Evolutionary conservation across 805 yeast species (phyloP).

Genomic region (Kodamaea neixiangensis): DNA sequence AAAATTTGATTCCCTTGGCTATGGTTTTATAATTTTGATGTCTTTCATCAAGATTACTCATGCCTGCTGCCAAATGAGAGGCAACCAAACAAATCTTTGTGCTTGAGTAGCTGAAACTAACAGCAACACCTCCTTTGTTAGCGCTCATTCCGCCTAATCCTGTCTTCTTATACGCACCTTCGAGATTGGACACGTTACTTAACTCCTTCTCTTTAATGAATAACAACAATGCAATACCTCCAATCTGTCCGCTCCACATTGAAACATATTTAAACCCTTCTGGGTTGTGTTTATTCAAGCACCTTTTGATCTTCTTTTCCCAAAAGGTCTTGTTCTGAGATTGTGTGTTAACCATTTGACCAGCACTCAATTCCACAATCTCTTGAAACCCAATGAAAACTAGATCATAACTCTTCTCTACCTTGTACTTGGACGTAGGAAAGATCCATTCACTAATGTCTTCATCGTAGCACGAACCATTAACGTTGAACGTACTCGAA

Average conservation of each 20-base stretch:
- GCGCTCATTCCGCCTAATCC: slow-evolving; percentile 92
- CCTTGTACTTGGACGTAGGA: slow-evolving; percentile 34
- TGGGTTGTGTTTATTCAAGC: slow-evolving; percentile 39
- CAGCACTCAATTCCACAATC: slow-evolving; percentile 77
- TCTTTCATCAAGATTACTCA: slow-evolving; percentile 75
- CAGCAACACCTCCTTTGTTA: slow-evolving; percentile 78
- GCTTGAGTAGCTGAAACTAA: slow-evolving; percentile 63
- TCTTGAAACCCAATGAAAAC: slow-evolving; percentile 88
- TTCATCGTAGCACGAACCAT: slow-evolving; percentile 48
- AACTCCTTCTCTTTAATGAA: slow-evolving; percentile 59
- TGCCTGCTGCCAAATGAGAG: slow-evolving; percentile 94
- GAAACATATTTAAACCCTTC: slow-evolving; percentile 50
- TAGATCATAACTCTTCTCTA: slow-evolving; percentile 57
- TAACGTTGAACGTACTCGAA: slow-evolving; percentile 57
- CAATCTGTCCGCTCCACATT: slow-evolving; percentile 77
- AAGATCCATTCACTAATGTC: slow-evolving; percentile 47
- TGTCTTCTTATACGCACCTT: slow-evolving; percentile 79
- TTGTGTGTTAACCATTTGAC: slow-evolving; percentile 81
- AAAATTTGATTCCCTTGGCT: slow-evolving; percentile 64
- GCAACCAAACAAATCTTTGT: slow-evolving; percentile 77
- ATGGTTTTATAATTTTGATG: slow-evolving; percentile 85
- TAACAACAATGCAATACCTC: slow-evolving; percentile 76
- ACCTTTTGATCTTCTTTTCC: slow-evolving; percentile 62
- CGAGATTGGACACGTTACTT: slow-evolving; percentile 57
- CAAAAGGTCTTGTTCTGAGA: slow-evolving; percentile 58